phyloP scores from a whole-genome alignment of 2,329 filamentous ascomycete species.

The Cladosporium sp. region DNA sequence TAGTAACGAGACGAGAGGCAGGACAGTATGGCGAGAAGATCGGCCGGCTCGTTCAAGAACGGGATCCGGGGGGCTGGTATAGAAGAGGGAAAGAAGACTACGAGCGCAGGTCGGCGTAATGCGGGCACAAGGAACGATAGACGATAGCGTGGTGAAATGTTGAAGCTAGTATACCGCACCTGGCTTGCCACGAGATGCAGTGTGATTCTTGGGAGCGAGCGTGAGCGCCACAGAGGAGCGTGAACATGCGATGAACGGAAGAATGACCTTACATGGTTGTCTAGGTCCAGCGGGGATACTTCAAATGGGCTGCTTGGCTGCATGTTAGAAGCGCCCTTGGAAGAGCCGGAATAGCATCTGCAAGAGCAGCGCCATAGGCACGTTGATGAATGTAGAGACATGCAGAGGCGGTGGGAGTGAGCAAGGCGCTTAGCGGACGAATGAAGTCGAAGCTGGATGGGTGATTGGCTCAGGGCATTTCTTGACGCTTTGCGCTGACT shows the following conservation, averaged over 20 bases:
- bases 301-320: conserved; percentile 13
- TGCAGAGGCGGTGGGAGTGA: conserved; percentile 13
- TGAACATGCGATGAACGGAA: conserved; percentile 12
- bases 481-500: neutral
- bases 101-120: conserved; percentile 7
- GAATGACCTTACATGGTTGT: conserved; percentile 15
- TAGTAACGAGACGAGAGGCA: neutral
- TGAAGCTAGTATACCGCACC: conserved; percentile 2
- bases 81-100: conserved; percentile 12
- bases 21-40: neutral
- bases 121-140: conserved; percentile 2
- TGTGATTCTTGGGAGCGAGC: conserved; percentile 6
- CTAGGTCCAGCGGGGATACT: conserved; percentile 4
- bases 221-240: conserved; percentile 6
- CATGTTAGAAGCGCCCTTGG: conserved; percentile 14
- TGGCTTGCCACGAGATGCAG: neutral
- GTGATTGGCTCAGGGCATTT: neutral
- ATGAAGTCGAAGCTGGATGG: conserved; percentile 8
- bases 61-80: conserved; percentile 8
- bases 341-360: conserved; percentile 4
- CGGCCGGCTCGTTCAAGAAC: conserved; percentile 10
- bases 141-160: conserved; percentile 2
- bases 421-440: conserved; percentile 9
- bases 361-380: neutral
- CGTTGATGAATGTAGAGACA: conserved; percentile 1